These are phyloP conservation scores for Cryphonectria parasitica DNA, from an alignment of 2,329 filamentous ascomycete genomes.

Conservation along the genomic window DNA sequence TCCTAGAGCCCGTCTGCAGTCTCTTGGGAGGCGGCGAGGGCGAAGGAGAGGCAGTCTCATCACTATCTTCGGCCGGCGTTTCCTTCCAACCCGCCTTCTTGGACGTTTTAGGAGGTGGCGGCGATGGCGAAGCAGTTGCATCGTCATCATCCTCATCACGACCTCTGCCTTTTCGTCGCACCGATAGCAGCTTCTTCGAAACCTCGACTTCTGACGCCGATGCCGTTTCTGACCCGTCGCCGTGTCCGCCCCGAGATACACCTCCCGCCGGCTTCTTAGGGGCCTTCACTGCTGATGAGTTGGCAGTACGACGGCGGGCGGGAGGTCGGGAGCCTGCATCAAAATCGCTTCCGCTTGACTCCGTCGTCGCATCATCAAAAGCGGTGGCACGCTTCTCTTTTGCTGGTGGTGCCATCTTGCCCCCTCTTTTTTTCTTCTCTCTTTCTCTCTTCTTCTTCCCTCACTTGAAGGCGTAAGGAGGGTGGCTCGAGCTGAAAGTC, in stretches of 20 bases:
- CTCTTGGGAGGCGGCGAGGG: slow-evolving; percentile 46
- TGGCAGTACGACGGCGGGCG: slow-evolving; percentile 24
- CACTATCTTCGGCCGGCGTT: background rate
- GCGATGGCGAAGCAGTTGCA: slow-evolving; percentile 6
- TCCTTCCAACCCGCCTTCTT: background rate
- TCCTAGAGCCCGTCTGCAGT: slow-evolving; percentile 15
- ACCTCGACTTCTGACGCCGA: slow-evolving; percentile 12
- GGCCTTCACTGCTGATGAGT: background rate
- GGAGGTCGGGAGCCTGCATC: slow-evolving; percentile 5
- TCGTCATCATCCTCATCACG: background rate
- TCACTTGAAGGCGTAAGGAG: background rate
- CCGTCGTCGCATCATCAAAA: slow-evolving; percentile 16
- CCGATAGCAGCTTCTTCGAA: background rate
- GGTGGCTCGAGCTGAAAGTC: background rate
- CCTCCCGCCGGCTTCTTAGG: background rate
- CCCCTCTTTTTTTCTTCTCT: background rate
- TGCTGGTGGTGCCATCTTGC: slow-evolving; percentile 8
- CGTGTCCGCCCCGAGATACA: background rate
- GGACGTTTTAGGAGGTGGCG: slow-evolving; percentile 46
- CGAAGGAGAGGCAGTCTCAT: slow-evolving; percentile 7
- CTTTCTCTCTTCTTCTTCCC: too few relatives aligned
- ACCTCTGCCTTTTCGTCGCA: background rate
- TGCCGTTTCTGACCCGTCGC: slow-evolving; percentile 9
- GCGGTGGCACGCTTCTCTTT: slow-evolving; percentile 18
- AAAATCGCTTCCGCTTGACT: slow-evolving; percentile 21